Base-by-base conservation (phyloP, 805 yeast species). In the Metschnikowia bowlesiae region DNA sequence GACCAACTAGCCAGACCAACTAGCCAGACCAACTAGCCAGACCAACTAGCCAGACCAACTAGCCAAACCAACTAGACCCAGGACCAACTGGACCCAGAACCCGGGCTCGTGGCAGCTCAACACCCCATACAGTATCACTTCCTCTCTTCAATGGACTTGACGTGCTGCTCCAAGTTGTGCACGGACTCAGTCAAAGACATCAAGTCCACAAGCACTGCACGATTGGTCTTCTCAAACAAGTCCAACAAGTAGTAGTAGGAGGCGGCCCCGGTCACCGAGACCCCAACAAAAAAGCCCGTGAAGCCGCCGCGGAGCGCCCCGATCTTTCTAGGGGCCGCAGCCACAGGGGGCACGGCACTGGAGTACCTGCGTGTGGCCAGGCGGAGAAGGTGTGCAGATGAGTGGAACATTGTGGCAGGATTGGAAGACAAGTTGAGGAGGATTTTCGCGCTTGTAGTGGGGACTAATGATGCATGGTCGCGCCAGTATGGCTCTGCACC, bases 211-310 rank as follows among this genome's bases (percentile, higher is more conserved):
- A 87, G 77, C 51, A 89, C 80, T 16, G 85, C 85, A 59, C 78
- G 79, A 65, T 84, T 87, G 58, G 92, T 80, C 53, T 78, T 73
- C 65, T 84, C 83, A 76, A 87, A 87, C 66, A 86, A 87, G 62
- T 88, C 94, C 51, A 87, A 68, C 57, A 87, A 74, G 68, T 87
- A 89, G 66, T 81, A 85, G 73, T 89, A 89, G 13, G 91, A 83
- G 7, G 81, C 87, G 49, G 78, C 79, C 2, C 95, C 91, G 14
- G 96, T 85, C 54, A 78, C 65, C 22, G 89, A 74, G 36, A 85
- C 86, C 41, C 96, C 96, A 31, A 83, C 72, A 48, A 89, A 76
- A 68, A 89, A 89, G 1, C 96, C 96, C 48, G 87, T 71, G 54
- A 89, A 73, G 5, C 79, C 80, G 18, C 78, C 77, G 62, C 73